A percentile compares a stretch with the other conserved stretches of the same genome.
phyloP scores from a whole-genome alignment of 2,329 filamentous ascomycete species.

The Aureobasidium sp. region DNA sequence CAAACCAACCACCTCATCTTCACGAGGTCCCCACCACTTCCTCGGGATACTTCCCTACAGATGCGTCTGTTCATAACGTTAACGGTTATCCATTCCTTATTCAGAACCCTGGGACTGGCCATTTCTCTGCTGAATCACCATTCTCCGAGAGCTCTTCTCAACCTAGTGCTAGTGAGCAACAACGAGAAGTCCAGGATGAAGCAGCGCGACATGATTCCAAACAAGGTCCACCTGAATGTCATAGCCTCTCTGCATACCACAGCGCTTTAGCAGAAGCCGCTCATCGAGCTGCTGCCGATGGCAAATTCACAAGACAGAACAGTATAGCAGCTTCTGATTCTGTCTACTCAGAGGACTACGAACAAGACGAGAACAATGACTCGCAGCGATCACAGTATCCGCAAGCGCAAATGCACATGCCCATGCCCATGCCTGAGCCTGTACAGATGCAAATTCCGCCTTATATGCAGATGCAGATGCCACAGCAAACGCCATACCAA shows the following conservation, averaged over 20 bases:
- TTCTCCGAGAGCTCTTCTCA: conserved; percentile 12
- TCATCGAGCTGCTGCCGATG: conserved; percentile 65
- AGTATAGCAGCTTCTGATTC: conserved; percentile 35
- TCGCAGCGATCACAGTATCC: not conserved
- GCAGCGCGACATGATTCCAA: conserved; percentile 15
- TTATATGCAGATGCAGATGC: not conserved
- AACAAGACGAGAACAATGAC: conserved; percentile 17
- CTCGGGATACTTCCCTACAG: not conserved
- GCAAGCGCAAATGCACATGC: not conserved
- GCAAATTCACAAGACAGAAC: conserved; percentile 61
- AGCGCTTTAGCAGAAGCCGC: conserved; percentile 77
- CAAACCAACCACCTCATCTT: not conserved
- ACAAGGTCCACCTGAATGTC: conserved; percentile 33
- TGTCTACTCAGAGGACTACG: conserved; percentile 22
- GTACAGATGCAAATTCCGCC: not conserved
- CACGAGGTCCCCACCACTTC: not conserved
- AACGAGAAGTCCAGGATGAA: not conserved
- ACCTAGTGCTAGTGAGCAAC: not conserved
- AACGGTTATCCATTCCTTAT: conserved; percentile 12
- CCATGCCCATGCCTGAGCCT: not conserved
- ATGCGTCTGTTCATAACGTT: conserved; percentile 1
- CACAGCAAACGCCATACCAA: no score
- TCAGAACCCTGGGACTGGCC: conserved; percentile 1
- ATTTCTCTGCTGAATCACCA: conserved; percentile 6
- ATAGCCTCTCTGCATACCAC: conserved; percentile 67